A percentile compares a stretch with the other conserved stretches of the same genome.
Conservation (phyloP, 73 alveolate genomes). For the Paramecium tetraurelia region DNA sequence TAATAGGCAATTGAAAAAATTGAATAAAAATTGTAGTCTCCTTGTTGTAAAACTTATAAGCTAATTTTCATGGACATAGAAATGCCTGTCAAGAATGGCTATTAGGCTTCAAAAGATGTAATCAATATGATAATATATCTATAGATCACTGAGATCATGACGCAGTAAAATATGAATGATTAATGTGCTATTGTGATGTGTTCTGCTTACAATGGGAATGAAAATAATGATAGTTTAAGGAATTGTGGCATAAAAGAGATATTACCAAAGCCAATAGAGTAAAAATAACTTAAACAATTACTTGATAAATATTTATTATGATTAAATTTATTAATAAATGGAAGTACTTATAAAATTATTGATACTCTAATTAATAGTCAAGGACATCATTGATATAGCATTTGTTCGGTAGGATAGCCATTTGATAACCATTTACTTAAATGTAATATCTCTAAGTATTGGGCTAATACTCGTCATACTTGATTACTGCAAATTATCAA, state of each 20-base stretch:
- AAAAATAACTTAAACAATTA: not conserved
- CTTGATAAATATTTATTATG: not conserved
- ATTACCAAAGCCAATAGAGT: not conserved
- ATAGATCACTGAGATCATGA: not conserved
- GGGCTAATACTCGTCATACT: not conserved
- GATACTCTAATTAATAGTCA: not conserved
- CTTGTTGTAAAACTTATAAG: not conserved
- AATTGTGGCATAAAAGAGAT: not conserved
- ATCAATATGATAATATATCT: too few species aligned
- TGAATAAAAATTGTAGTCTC: not conserved
- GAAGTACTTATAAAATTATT: not conserved
- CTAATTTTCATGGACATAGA: not conserved
- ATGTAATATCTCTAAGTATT: not conserved
- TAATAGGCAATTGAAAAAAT: not conserved
- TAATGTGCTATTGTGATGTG: not conserved
- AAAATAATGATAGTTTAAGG: not conserved
- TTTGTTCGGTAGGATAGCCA: not conserved
- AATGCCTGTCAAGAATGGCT: conserved; percentile 15
- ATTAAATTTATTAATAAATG: not conserved
- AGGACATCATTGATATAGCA: not conserved
- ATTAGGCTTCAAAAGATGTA: conserved; percentile 17
- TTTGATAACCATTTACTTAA: not conserved
- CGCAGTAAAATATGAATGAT: not conserved
- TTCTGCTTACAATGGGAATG: not conserved
- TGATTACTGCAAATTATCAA: not conserved